A percentile compares a stretch with the other conserved stretches of the same genome.
These are phyloP conservation scores for Spathaspora hagerdaliae DNA, from an alignment of 805 yeast genomes.

Conservation along the genomic window DNA sequence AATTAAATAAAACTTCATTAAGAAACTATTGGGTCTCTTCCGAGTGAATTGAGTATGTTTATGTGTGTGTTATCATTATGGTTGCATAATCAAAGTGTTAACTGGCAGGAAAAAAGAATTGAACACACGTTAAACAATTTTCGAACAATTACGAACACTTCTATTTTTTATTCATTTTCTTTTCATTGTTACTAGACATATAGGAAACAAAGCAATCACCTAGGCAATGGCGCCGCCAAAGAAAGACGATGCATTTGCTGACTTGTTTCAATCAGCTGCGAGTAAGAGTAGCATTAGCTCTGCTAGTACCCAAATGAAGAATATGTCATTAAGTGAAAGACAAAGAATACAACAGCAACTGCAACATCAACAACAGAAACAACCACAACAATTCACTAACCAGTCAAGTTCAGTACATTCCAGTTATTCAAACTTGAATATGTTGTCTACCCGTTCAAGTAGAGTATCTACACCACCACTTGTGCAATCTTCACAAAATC, in stretches of 20 bases:
- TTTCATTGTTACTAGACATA: no score
- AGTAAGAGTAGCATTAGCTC: constrained; percentile 11
- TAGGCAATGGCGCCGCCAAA: constrained; percentile 32
- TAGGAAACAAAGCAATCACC: no score
- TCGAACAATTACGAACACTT: no score
- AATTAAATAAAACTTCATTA: no score
- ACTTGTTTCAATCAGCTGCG: constrained; percentile 32
- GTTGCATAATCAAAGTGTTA: no score
- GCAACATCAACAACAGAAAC: constrained; percentile 2
- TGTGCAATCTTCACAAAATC: not conserved
- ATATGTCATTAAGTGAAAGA: constrained; percentile 22
- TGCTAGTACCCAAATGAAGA: constrained; percentile 6
- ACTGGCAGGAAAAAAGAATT: no score
- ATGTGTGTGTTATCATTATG: no score
- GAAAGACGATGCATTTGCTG: constrained; percentile 37
- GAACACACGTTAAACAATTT: no score
- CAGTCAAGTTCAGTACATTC: constrained; percentile 28
- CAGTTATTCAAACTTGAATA: constrained; percentile 34
- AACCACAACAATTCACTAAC: constrained; percentile 18
- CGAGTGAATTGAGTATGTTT: no score
- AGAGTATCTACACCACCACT: not conserved
- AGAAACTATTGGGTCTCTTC: no score
- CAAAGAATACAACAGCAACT: constrained; percentile 13
- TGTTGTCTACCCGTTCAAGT: constrained; percentile 15
- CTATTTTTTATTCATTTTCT: no score